phyloP scores from a whole-genome alignment of 176 grass and related monocot genomes.

The Aegilops bicornis region DNA sequence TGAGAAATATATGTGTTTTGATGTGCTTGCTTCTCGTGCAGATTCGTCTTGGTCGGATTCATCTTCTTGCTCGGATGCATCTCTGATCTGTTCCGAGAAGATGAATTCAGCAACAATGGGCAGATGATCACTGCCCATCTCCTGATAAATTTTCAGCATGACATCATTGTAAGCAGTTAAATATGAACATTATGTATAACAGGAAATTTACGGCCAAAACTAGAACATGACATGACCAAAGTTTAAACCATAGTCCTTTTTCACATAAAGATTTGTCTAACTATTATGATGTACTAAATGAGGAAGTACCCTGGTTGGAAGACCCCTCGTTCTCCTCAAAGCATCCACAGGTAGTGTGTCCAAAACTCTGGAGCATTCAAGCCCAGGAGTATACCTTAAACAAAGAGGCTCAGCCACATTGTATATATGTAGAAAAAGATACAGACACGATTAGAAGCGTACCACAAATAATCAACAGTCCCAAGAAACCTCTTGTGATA shows the following conservation, averaged over 20 bases:
- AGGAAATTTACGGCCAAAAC: background rate
- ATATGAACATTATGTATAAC: background rate
- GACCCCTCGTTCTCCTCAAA: conserved; percentile 58
- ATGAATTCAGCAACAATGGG: conserved; percentile 74
- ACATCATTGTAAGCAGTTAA: background rate
- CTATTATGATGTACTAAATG: background rate
- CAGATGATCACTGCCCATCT: conserved; percentile 87
- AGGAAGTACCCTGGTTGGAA: conserved; percentile 71
- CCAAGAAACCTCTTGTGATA: conserved; percentile 87
- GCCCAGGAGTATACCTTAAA: conserved; percentile 67
- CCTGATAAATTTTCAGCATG: conserved; percentile 36
- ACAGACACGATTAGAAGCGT: conserved; percentile 21
- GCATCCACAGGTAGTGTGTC: conserved; percentile 57
- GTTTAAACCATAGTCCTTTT: background rate
- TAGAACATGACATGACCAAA: background rate
- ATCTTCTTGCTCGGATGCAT: conserved; percentile 15
- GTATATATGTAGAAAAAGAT: background rate
- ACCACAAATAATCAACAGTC: conserved; percentile 96
- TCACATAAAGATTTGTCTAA: background rate
- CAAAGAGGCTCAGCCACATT: conserved; percentile 23
- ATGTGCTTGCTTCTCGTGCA: background rate
- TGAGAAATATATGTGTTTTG: conserved; percentile 19
- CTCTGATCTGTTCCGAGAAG: conserved; percentile 34
- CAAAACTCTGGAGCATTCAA: conserved; percentile 78
- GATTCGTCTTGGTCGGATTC: background rate